Evolutionary conservation across 2,329 filamentous ascomycete genomes (phyloP).

Genomic region (Alternaria dauci): DNA sequence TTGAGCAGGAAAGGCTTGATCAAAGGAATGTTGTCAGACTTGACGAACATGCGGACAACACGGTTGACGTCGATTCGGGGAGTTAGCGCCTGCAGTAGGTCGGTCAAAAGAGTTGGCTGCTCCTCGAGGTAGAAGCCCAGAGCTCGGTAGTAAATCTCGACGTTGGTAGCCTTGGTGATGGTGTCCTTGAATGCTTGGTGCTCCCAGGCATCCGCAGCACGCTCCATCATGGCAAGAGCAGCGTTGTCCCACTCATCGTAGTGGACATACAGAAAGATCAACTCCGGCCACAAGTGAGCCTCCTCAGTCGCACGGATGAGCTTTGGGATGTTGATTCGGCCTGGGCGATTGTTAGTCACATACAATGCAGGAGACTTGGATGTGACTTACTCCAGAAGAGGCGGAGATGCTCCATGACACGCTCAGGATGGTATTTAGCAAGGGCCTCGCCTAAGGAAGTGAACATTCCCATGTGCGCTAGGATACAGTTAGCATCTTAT

Average conservation of each 20-base stretch:
- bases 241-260: constrained; percentile 99
- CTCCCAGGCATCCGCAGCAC: constrained; percentile 96
- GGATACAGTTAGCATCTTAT: constrained; percentile 5
- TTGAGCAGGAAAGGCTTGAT: constrained; percentile 99
- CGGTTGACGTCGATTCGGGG: constrained; percentile 96
- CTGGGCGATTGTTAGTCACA: background rate
- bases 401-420: constrained; percentile 97
- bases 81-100: constrained; percentile 91
- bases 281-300: constrained; percentile 94
- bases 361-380: background rate
- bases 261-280: constrained; percentile 97
- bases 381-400: constrained; percentile 76
- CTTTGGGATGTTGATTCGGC: background rate
- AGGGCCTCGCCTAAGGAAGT: constrained; percentile 91
- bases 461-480: constrained; percentile 90
- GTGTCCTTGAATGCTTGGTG: constrained; percentile 99
- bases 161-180: constrained; percentile 93
- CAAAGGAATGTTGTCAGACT: constrained; percentile 95
- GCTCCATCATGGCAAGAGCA: constrained; percentile 96
- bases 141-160: constrained; percentile 98
- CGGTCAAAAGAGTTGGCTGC: constrained; percentile 94
- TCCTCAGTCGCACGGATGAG: constrained; percentile 93
- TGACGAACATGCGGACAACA: constrained; percentile 98
- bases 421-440: constrained; percentile 93
- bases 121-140: constrained; percentile 98